Evolutionary conservation across 331 rosid genomes (phyloP).

Genomic region (Malus hybrid): DNA sequence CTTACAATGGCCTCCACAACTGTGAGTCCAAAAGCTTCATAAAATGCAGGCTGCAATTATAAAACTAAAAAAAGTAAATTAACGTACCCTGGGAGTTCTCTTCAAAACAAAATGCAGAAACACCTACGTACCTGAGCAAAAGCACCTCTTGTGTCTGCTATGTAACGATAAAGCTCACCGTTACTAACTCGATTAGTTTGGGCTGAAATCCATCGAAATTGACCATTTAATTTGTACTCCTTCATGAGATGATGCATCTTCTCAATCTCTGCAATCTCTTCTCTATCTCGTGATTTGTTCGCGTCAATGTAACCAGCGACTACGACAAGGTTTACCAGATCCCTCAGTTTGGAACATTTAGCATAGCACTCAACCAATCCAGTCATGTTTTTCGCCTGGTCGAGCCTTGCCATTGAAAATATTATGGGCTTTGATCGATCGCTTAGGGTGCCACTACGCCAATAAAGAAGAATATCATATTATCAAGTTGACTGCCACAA

Average conservation of each 20-base stretch:
- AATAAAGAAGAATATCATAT: neutral
- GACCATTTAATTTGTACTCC: constrained; percentile 47
- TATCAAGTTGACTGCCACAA: neutral
- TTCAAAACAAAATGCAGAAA: neutral
- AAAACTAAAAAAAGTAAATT: constrained; percentile 1
- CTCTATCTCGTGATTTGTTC: constrained; percentile 66
- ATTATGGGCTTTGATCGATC: constrained; percentile 73
- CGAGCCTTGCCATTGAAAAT: constrained; percentile 85
- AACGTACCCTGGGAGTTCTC: neutral
- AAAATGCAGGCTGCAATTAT: constrained; percentile 67
- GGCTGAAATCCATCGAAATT: constrained; percentile 68
- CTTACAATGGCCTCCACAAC: constrained; percentile 60
- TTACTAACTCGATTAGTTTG: constrained; percentile 79
- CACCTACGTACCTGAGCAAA: constrained; percentile 58
- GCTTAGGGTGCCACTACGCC: constrained; percentile 50
- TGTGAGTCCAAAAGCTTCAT: constrained; percentile 92
- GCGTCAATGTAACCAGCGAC: constrained; percentile 73
- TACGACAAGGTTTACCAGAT: constrained; percentile 67
- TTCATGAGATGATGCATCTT: constrained; percentile 72
- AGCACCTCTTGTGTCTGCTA: constrained; percentile 79
- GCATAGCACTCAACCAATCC: constrained; percentile 74
- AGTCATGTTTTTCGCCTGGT: constrained; percentile 62
- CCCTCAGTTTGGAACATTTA: constrained; percentile 63
- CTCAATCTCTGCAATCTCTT: constrained; percentile 77
- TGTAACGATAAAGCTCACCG: constrained; percentile 78